Evolutionary conservation across 2,329 filamentous ascomycete species (phyloP).

Genomic region (Sporothrix inflata): DNA sequence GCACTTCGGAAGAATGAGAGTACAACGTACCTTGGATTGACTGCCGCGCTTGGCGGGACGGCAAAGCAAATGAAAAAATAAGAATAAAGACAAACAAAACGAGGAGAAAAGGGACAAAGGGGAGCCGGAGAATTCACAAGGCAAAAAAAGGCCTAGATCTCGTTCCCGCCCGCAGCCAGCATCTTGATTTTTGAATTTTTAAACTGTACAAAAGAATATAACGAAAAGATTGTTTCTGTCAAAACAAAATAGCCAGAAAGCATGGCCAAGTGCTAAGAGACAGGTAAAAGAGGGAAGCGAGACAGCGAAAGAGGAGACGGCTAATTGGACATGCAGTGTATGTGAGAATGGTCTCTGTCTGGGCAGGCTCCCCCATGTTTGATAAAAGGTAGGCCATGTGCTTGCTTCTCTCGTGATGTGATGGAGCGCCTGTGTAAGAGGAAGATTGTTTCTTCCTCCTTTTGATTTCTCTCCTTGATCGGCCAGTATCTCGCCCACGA

Average conservation of each 20-base stretch:
- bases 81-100: not conserved
- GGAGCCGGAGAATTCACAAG: not conserved
- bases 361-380: no score
- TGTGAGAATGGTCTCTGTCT: no score
- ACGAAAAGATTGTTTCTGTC: not conserved
- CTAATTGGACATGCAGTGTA: conserved; percentile 16
- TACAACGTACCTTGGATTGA: not conserved
- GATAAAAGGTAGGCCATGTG: not conserved
- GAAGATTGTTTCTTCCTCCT: not conserved
- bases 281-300: not conserved
- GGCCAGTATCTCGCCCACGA: not conserved
- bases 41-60: conserved; percentile 18
- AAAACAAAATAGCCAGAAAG: conserved; percentile 13
- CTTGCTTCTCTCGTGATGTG: not conserved
- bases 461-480: no score
- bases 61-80: not conserved
- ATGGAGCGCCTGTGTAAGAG: not conserved
- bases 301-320: conserved; percentile 12
- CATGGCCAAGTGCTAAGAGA: not conserved
- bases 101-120: not conserved
- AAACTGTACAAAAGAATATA: conserved; percentile 7
- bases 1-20: not conserved
- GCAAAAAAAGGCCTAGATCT: conserved; percentile 2
- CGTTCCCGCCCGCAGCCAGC: not conserved
- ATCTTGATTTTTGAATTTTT: not conserved